Conservation (phyloP, 148 eudicot genomes). For the Talinum fruticosum region DNA sequence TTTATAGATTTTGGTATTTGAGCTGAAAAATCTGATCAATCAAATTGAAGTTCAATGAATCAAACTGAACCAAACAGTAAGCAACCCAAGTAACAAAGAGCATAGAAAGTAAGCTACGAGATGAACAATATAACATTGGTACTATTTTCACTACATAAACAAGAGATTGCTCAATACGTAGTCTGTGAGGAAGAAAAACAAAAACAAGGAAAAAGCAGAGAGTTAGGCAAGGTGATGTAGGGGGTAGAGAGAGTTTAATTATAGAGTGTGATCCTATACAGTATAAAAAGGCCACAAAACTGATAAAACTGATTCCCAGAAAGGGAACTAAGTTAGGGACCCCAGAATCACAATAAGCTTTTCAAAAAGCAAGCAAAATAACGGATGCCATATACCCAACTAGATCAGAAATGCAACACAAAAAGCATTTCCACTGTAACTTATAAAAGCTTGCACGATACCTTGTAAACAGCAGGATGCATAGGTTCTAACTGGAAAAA, state of each 20-base stretch:
- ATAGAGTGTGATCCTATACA: not conserved
- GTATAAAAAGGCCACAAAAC: not conserved
- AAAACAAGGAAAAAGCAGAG: not conserved
- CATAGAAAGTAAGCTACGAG: not conserved
- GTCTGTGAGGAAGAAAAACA: not conserved
- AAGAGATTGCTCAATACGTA: not conserved
- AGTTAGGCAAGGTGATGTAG: not conserved
- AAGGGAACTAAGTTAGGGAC: not conserved
- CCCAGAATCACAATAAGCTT: not conserved
- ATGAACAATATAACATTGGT: not conserved
- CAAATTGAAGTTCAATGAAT: no score
- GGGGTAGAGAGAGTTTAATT: not conserved
- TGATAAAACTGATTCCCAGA: not conserved
- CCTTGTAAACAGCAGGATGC: conserved; percentile 96
- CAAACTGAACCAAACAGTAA: no score
- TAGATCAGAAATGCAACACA: not conserved
- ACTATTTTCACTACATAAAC: not conserved
- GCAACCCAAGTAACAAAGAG: not conserved
- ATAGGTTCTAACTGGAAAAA: conserved; percentile 84
- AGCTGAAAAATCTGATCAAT: no score
- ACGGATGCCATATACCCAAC: not conserved
- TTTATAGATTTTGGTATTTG: no score
- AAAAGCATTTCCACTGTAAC: not conserved
- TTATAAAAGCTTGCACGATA: conserved; percentile 20
- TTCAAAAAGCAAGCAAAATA: not conserved